These are phyloP conservation scores for Kockiozyma suomiensis DNA, from an alignment of 805 yeast genomes.

Conservation along the genomic window DNA sequence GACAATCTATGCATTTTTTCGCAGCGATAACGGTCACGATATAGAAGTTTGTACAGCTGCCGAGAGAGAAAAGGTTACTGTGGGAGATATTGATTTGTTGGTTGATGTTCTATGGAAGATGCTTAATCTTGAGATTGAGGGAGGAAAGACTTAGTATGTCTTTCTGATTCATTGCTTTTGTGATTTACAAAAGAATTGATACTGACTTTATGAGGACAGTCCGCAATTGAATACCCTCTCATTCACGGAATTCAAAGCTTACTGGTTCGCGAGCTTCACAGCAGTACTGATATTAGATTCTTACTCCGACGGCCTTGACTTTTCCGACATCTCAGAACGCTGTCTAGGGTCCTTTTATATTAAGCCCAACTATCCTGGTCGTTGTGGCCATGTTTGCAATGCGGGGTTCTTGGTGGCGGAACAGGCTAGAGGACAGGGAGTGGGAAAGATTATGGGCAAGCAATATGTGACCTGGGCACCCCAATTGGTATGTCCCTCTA, in stretches of 20 bases:
- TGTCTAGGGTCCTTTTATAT: conserved; percentile 59
- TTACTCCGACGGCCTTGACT: conserved; percentile 23
- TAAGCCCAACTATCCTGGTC: conserved; percentile 83
- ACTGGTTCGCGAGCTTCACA: conserved; percentile 69
- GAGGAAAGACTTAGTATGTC: conserved; percentile 65
- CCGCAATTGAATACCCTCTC: conserved; percentile 52
- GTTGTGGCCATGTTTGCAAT: conserved; percentile 85
- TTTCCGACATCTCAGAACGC: conserved; percentile 49
- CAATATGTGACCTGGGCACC: conserved; percentile 75
- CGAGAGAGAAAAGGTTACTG: neutral
- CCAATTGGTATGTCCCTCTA: conserved; percentile 46
- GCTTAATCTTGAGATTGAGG: conserved; percentile 67
- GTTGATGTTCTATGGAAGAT: conserved; percentile 37
- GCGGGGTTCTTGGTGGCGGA: conserved; percentile 79
- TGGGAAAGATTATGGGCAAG: conserved; percentile 72
- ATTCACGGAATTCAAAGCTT: conserved; percentile 56
- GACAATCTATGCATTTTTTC: conserved; percentile 19
- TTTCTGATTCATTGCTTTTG: no score
- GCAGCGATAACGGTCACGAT: conserved; percentile 3
- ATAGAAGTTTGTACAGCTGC: conserved; percentile 9
- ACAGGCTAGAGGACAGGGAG: conserved; percentile 60
- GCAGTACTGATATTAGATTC: conserved; percentile 60
- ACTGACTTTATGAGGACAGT: conserved; percentile 6
- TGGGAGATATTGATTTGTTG: conserved; percentile 1
- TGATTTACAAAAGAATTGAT: neutral